Evolutionary conservation across 208 protist species (phyloP).

Genomic region (Wallacemonas sp.): DNA sequence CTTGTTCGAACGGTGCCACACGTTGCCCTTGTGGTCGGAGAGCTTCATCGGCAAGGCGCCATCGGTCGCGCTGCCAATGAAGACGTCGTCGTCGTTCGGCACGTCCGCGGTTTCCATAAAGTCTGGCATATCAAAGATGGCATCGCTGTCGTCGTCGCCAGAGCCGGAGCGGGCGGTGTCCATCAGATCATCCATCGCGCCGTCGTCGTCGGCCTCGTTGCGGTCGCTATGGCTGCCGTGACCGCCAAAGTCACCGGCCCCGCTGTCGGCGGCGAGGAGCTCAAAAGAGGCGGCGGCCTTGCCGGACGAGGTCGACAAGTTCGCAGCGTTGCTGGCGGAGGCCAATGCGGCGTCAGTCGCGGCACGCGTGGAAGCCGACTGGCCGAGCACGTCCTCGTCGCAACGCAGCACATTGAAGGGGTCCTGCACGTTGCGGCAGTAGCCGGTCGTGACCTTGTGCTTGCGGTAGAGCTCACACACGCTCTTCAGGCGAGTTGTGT

Average conservation of each 20-base stretch:
- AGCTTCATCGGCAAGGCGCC: constrained; percentile 54
- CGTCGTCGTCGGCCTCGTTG: background rate
- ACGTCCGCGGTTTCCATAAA: constrained; percentile 7
- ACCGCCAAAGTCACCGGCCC: no score
- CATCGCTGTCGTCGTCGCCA: background rate
- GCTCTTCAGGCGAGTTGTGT: constrained; percentile 16
- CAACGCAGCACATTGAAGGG: constrained; percentile 5
- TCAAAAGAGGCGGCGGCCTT: background rate
- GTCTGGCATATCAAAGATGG: constrained; percentile 8
- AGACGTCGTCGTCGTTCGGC: constrained; percentile 11
- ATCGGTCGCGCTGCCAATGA: background rate
- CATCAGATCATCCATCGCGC: background rate
- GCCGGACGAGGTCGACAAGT: constrained; percentile 1
- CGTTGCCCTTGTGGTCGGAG: constrained; percentile 49
- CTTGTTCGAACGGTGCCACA: constrained; percentile 67
- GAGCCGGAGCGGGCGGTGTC: background rate
- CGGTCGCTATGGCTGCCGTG: background rate
- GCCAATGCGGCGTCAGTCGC: background rate
- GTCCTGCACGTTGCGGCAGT: constrained; percentile 9
- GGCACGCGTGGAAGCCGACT: background rate
- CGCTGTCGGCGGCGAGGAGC: background rate
- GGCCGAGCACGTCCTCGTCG: background rate
- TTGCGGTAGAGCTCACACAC: constrained; percentile 17
- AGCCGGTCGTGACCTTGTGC: constrained; percentile 13
- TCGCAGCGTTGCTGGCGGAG: constrained; percentile 1